Conservation (phyloP, 495 filamentous ascomycete genomes). For the Aspergillus homomorphus region DNA sequence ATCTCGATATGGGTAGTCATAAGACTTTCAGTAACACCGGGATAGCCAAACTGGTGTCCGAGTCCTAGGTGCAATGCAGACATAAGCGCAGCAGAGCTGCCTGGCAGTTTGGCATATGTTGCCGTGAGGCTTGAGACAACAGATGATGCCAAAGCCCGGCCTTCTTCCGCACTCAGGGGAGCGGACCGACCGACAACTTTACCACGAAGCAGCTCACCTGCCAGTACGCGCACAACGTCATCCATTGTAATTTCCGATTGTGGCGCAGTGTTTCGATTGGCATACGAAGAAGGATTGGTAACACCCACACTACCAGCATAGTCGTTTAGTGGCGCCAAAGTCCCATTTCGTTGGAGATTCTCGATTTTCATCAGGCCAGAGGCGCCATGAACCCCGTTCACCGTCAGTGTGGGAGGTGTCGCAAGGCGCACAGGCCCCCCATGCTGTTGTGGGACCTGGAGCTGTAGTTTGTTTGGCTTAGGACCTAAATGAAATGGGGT, state of each 20-base stretch:
- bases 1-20: conserved; percentile 26
- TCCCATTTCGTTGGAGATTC: conserved; percentile 25
- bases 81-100: conserved; percentile 20
- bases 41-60: conserved; percentile 36
- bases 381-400: conserved; percentile 59
- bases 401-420: conserved; percentile 66
- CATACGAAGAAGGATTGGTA: conserved; percentile 8
- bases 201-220: conserved; percentile 32
- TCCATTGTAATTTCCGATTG: conserved; percentile 28
- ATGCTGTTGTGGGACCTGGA: conserved; percentile 76
- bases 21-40: conserved; percentile 21
- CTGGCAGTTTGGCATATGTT: conserved; percentile 30
- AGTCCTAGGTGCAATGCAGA: conserved; percentile 40
- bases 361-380: conserved; percentile 22
- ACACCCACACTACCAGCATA: conserved; percentile 17
- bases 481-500: conserved; percentile 25
- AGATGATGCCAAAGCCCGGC: conserved; percentile 29
- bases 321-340: conserved; percentile 22
- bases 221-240: conserved; percentile 36
- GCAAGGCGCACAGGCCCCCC: conserved; percentile 75
- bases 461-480: conserved; percentile 56
- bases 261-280: conserved; percentile 9
- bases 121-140: conserved; percentile 32
- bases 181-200: conserved; percentile 27
- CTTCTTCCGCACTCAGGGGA: conserved; percentile 32